Evolutionary conservation across 768 basidiomycete species (phyloP).

Genomic region (Vararia minispora): DNA sequence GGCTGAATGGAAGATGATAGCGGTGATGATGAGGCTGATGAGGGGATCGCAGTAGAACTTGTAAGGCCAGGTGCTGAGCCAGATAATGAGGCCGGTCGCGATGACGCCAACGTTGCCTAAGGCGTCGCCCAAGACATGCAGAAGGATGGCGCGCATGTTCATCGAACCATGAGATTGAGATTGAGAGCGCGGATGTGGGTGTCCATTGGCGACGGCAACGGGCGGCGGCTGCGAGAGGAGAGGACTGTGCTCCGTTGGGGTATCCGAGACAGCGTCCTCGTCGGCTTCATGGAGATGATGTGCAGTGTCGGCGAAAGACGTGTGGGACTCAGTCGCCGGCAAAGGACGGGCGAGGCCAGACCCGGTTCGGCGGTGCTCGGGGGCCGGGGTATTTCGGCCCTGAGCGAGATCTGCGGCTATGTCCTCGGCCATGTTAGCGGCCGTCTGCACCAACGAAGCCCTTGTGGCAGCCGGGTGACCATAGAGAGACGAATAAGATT

Average conservation of each 20-base stretch:
- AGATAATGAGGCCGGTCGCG: conserved; percentile 87
- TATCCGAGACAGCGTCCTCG: background rate
- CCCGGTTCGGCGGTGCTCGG: conserved; percentile 9
- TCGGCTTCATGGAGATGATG: conserved; percentile 6
- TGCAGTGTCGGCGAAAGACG: background rate
- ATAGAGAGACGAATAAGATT: conserved; percentile 53
- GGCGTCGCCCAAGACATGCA: conserved; percentile 95
- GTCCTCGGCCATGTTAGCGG: too few species aligned
- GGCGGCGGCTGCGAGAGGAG: conserved; percentile 17
- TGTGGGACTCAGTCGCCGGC: conserved; percentile 12
- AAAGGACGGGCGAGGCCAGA: conserved; percentile 14
- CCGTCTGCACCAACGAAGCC: conserved; percentile 68
- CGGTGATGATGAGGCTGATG: conserved; percentile 88
- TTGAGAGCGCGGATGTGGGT: conserved; percentile 10
- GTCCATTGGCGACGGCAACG: conserved; percentile 16
- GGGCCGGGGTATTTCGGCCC: conserved; percentile 32
- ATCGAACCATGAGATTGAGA: conserved; percentile 56
- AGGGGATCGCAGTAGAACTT: conserved; percentile 90
- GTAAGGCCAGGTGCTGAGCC: conserved; percentile 76
- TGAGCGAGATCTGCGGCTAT: conserved; percentile 68
- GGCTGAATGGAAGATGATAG: conserved; percentile 94
- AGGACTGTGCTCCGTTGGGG: conserved; percentile 31
- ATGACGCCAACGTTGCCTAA: conserved; percentile 98
- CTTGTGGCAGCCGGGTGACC: conserved; percentile 66
- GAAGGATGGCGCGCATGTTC: conserved; percentile 95